Conservation (phyloP, 2,329 filamentous ascomycete genomes). For the Botrytis galanthina region DNA sequence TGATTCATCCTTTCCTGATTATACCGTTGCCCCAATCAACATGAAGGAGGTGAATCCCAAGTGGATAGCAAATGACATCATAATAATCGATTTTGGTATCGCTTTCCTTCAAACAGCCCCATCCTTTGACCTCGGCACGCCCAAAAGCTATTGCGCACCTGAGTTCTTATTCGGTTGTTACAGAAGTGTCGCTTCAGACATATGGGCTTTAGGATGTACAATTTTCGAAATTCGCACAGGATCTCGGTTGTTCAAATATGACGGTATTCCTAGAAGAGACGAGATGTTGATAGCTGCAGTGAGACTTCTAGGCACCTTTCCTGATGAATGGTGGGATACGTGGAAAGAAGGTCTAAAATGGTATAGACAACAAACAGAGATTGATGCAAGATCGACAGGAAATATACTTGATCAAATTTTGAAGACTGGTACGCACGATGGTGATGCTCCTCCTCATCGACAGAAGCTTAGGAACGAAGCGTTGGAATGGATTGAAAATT, state of each 20-base stretch:
- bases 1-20: slow-evolving; percentile 18
- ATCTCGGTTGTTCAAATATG: slow-evolving; percentile 23
- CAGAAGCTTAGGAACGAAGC: background rate
- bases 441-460: slow-evolving; percentile 8
- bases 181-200: slow-evolving; percentile 25
- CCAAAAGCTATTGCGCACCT: slow-evolving; percentile 26
- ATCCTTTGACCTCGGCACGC: slow-evolving; percentile 24
- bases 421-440: slow-evolving; percentile 27
- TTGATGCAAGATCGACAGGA: slow-evolving; percentile 13
- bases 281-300: slow-evolving; percentile 24
- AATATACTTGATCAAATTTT: slow-evolving; percentile 23
- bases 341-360: slow-evolving; percentile 26
- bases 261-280: slow-evolving; percentile 21
- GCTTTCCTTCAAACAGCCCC: slow-evolving; percentile 20
- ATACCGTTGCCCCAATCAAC: slow-evolving; percentile 24
- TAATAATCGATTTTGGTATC: slow-evolving; percentile 30
- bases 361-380: slow-evolving; percentile 17
- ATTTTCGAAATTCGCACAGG: slow-evolving; percentile 28
- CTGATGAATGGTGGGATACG: slow-evolving; percentile 24
- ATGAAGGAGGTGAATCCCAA: slow-evolving; percentile 25
- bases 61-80: slow-evolving; percentile 27
- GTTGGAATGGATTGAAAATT: background rate
- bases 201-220: slow-evolving; percentile 29
- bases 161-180: slow-evolving; percentile 25
- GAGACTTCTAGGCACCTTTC: slow-evolving; percentile 24